Base-by-base conservation (phyloP, 352 stramenopile genomes). In the Phytophthora hybrid region DNA sequence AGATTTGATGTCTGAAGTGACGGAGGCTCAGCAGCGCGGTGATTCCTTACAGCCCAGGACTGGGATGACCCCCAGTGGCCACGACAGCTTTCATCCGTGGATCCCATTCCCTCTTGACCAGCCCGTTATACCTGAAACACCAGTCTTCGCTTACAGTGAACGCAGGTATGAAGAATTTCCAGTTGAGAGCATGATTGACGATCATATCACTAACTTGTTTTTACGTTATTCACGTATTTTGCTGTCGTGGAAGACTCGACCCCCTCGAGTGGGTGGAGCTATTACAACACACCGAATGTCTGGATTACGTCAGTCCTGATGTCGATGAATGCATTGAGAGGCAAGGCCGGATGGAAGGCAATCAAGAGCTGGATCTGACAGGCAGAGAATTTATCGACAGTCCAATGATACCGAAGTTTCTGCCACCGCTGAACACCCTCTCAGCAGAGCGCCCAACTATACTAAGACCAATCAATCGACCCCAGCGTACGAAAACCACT, bases 271-370 rank as follows among this genome's bases (percentile, higher is more conserved):
- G 85, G 88, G 72, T 89, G 1, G 81, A 90, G n/a, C 51, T 94
- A 7, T 71, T 94, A 14, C 63, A 79, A 1, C 70, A 74, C 19
- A 65, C 66, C 0, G 78, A 85, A 29, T 79, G 60, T 16, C 49
- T 89, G 3, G 81, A 92, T 37, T 95, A 95, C 59, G 68, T 91
- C 52, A 95, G 88, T 16, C 88, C 88, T 11, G 86, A 95, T 34
- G 65, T 95, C 18, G 71, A 84, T 4, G 47, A 64, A 5, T 90
- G 73, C 39, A 75, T 95, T 6, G 66, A 70, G 18, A 56, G 51
- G 0, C 75, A 91, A 7, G 71, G 44, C 7, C 60, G 63, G 10
- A 64, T 83, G 44, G 74, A 86, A 77, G 83, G 70, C 23, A 87
- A 87, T 49, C 77, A 91, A 78, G 88, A 94, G 13, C 75, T 94